Evolutionary conservation across 129 eudicot species (phyloP).

Genomic region (Flaveria sonorensis): DNA sequence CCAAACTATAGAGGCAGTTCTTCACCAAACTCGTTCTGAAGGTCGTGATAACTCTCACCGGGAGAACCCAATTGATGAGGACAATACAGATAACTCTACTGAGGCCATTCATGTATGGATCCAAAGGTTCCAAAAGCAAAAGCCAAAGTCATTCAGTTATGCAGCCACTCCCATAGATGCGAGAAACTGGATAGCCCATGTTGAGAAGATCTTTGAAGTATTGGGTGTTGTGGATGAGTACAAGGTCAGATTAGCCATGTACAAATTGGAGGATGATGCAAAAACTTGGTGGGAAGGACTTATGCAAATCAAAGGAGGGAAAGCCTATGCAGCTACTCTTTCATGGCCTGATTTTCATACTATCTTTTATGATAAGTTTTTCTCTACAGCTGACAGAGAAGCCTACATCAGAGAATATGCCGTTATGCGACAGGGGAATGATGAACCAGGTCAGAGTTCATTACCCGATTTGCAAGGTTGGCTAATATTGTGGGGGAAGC

Average conservation of each 20-base stretch:
- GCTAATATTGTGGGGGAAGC: no score
- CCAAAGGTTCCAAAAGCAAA: neutral
- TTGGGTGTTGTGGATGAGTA: neutral
- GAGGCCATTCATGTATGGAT: neutral
- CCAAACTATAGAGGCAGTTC: neutral
- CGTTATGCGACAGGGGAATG: neutral
- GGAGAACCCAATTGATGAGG: no score
- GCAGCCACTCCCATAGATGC: neutral
- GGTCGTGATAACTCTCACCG: neutral
- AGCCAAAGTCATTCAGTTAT: neutral
- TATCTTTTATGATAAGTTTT: neutral
- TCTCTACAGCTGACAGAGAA: neutral
- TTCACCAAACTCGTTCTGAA: neutral
- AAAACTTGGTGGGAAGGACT: no score
- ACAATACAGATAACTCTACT: no score
- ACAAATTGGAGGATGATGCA: neutral
- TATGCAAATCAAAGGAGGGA: no score
- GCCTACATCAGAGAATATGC: neutral
- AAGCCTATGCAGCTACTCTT: no score
- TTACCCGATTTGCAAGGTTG: no score
- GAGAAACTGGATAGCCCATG: neutral
- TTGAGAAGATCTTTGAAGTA: neutral
- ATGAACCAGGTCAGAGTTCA: no score
- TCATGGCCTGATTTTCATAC: neutral
- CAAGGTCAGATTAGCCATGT: neutral